These are phyloP conservation scores for Naganishia sp. DNA, from an alignment of 1,284 basidiomycete species.

Conservation along the genomic window DNA sequence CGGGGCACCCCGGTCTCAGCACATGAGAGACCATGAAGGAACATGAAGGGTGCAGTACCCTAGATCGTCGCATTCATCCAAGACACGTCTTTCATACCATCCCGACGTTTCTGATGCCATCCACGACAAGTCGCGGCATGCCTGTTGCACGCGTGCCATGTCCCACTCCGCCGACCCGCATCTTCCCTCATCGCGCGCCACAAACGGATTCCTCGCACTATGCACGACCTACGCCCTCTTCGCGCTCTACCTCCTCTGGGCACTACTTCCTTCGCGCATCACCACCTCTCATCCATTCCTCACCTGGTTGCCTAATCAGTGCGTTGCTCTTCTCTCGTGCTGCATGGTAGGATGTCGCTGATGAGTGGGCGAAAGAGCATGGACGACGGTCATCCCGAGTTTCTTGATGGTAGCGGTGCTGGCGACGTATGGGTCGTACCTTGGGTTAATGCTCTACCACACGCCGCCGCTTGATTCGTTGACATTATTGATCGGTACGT, in stretches of 20 bases:
- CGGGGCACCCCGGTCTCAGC: neutral
- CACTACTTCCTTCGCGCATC: neutral
- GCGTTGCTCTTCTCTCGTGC: neutral
- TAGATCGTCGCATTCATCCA: neutral
- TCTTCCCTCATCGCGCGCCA: slow-evolving; percentile 12
- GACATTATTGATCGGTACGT: slow-evolving; percentile 9
- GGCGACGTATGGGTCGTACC: slow-evolving; percentile 15
- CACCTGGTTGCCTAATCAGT: slow-evolving; percentile 22
- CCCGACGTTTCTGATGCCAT: neutral
- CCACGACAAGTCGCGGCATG: no score
- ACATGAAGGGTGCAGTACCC: neutral
- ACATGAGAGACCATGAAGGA: neutral
- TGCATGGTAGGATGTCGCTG: neutral
- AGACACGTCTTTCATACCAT: no score
- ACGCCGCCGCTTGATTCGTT: slow-evolving; percentile 12
- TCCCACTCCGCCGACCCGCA: neutral
- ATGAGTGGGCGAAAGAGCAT: neutral
- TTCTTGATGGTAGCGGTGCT: slow-evolving; percentile 21
- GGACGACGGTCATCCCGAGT: slow-evolving; percentile 26
- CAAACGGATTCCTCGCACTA: slow-evolving; percentile 31
- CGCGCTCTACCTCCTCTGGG: slow-evolving; percentile 21
- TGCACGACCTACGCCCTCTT: slow-evolving; percentile 23
- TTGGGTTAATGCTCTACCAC: slow-evolving; percentile 10
- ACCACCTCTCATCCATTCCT: neutral
- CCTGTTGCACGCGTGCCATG: neutral